Base-by-base conservation (phyloP, 176 grass and related monocot genomes). In the Metroxylon sagu region DNA sequence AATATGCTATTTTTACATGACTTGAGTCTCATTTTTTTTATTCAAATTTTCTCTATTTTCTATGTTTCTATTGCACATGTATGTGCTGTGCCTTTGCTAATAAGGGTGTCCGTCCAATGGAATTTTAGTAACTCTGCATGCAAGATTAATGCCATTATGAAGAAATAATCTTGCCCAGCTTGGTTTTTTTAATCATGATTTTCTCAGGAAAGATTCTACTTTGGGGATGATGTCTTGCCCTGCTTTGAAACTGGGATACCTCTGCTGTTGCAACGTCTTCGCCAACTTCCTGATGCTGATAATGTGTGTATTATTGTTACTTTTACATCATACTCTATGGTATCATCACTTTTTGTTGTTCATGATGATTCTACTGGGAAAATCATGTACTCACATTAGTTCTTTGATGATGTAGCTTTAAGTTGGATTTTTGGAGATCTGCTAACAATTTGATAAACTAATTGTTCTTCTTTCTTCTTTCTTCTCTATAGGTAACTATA, bases 241-340 rank as follows among this genome's bases (percentile, higher is more conserved):
- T 82, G 83, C 72, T 96, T 90, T 52, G 87, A 96, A 64, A 90
- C 79, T 18, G 92, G 92, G 18, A 73, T 96, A 2, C 92, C 86
- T 53, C 79, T 96, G 19, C 60, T 90, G 56, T 77, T 83, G 58
- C 72, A 85, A 39, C 80, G 86, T 50, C 92, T 96, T 61, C 60
- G 74, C 15, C 86, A 90, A 66, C 83, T 96, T 15, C 75, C 83
- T 1, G 86, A 96, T 29, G 71, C 80, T 52, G 59, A 82, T 14
- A 96, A 90, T 75, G 92, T 96, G 51, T 16, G 66, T 68, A 14
- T 49, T 17, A 31, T 39, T 39, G 26, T 58, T 25, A 18, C 19
- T 39, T 18, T 26, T 26, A 1, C 16, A n/a, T 14, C 25, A 6
- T 19, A 14, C 12, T 10, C 35, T 43, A 2, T 2, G 8, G 8